Percentiles rank a stretch among this genome's conserved stretches.
Evolutionary conservation across 352 stramenopile genomes (phyloP).

Genomic region (Lagenidium sp.): DNA sequence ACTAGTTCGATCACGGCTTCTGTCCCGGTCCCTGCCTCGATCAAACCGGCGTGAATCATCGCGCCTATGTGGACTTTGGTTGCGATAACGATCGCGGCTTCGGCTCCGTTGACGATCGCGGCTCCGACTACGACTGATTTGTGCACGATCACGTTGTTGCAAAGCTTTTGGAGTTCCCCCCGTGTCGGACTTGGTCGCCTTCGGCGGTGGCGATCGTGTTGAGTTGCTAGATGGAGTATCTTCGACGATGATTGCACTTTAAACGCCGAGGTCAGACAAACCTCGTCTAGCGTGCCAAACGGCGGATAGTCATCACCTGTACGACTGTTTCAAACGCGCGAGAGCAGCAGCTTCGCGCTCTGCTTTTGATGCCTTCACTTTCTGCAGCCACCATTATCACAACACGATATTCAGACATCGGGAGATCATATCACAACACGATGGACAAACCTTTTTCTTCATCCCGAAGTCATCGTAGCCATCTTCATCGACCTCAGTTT

Average conservation of each 20-base stretch:
- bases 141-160: not conserved
- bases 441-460: conserved; percentile 53
- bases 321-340: conserved; percentile 68
- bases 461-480: conserved; percentile 85
- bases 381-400: conserved; percentile 11
- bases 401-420: not conserved
- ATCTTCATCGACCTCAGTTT: conserved; percentile 74
- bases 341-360: conserved; percentile 77
- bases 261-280: no score
- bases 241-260: no score
- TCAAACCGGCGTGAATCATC: no score
- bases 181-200: no score
- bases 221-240: no score
- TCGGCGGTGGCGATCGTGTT: no score
- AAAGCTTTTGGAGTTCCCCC: no score
- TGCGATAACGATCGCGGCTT: not conserved
- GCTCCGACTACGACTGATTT: not conserved
- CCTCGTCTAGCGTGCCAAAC: no score
- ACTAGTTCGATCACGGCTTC: not conserved
- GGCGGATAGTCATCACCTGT: no score
- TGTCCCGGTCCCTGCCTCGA: conserved; percentile 3
- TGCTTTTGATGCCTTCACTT: conserved; percentile 57
- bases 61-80: no score
- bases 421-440: not conserved
- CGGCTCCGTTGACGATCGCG: conserved; percentile 7